phyloP scores from a whole-genome alignment of 768 basidiomycete species.

The Saitozyma podzolica region DNA sequence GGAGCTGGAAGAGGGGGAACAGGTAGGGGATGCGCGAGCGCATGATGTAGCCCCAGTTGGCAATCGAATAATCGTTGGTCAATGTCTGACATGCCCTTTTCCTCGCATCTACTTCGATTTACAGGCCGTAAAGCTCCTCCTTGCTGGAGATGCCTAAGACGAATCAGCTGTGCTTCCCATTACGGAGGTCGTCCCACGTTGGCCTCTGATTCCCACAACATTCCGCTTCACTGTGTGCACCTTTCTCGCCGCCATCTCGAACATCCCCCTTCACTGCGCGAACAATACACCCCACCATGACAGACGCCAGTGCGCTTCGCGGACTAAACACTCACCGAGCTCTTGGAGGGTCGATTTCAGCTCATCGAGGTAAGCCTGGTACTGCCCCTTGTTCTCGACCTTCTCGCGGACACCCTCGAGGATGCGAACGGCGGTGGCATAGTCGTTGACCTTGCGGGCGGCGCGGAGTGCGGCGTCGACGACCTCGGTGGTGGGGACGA shows the following conservation, averaged over 20 bases:
- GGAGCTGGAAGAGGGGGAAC: no score
- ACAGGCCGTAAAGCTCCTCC: conserved; percentile 66
- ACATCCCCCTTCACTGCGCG: no score
- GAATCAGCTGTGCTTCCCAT: background rate
- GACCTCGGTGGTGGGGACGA: conserved; percentile 49
- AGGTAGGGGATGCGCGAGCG: no score
- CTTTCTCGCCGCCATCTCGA: no score
- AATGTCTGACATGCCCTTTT: conserved; percentile 5
- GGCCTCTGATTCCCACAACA: no score
- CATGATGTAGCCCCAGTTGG: no score
- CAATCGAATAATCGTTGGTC: background rate
- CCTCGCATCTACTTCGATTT: conserved; percentile 23
- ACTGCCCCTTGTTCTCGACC: conserved; percentile 95
- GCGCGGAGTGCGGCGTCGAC: conserved; percentile 49
- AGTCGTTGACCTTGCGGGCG: conserved; percentile 83
- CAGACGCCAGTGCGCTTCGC: no score
- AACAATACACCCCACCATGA: no score
- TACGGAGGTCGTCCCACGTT: background rate
- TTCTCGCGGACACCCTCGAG: conserved; percentile 97
- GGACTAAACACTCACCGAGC: conserved; percentile 64
- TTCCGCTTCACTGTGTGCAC: no score
- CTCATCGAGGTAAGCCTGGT: conserved; percentile 88
- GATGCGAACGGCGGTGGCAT: conserved; percentile 90
- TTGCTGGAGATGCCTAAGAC: conserved; percentile 62
- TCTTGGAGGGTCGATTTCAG: conserved; percentile 84